A percentile compares a stretch with the other conserved stretches of the same genome.
Evolutionary conservation across 2,329 filamentous ascomycete species (phyloP).

Genomic region (Pyrenophora tritici-repentis): DNA sequence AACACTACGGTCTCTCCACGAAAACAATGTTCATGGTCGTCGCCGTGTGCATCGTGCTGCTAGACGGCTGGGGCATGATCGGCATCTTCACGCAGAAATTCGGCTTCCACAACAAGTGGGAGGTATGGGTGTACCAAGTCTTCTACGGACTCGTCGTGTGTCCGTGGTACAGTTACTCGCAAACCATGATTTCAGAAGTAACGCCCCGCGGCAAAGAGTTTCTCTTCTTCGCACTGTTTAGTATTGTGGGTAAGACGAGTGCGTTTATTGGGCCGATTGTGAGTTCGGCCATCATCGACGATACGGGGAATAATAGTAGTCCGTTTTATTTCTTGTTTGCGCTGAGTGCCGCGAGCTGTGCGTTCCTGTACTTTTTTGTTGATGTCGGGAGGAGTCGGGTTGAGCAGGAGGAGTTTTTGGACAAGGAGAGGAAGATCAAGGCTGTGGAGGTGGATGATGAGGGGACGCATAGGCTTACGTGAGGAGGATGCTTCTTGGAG

Average conservation of each 20-base stretch:
- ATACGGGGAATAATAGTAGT: conserved; percentile 61
- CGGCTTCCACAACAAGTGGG: conserved; percentile 60
- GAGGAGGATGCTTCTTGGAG: too few species aligned
- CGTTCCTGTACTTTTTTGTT: conserved; percentile 30
- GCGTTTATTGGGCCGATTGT: conserved; percentile 72
- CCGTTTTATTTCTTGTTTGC: conserved; percentile 67
- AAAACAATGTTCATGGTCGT: conserved; percentile 73
- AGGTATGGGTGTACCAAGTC: conserved; percentile 56
- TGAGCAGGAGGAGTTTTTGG: conserved; percentile 31
- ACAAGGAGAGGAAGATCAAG: conserved; percentile 25
- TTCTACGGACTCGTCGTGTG: conserved; percentile 71
- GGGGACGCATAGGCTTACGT: neutral
- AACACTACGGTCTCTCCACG: conserved; percentile 62
- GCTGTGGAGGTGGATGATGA: neutral
- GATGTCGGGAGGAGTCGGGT: conserved; percentile 31
- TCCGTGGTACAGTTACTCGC: conserved; percentile 72
- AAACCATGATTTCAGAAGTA: conserved; percentile 73
- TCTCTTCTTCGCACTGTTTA: conserved; percentile 71
- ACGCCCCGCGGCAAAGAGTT: conserved; percentile 71
- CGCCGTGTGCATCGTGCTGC: conserved; percentile 64
- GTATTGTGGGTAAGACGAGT: conserved; percentile 70
- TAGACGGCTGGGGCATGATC: conserved; percentile 65
- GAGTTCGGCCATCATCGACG: conserved; percentile 71
- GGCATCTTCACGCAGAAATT: conserved; percentile 61
- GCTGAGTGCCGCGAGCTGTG: conserved; percentile 29